A percentile compares a stretch with the other conserved stretches of the same genome.
Evolutionary conservation across 768 basidiomycete species (phyloP).

Genomic region (Phlegmacium glaucopus): DNA sequence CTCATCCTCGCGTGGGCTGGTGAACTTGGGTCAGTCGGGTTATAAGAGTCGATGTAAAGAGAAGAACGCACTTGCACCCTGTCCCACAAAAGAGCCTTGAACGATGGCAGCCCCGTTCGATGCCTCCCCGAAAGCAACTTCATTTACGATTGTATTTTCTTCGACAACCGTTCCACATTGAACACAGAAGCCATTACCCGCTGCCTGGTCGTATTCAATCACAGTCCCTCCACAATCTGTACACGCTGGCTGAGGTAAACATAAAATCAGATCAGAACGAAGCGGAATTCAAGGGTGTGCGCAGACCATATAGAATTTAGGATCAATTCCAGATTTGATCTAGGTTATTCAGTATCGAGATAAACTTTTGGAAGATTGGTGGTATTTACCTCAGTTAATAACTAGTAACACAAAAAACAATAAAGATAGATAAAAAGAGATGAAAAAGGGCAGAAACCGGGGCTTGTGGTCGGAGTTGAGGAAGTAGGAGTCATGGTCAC

Average conservation of each 20-base stretch:
- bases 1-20: slow-evolving; percentile 65
- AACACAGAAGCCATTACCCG: slow-evolving; percentile 83
- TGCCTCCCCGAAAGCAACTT: slow-evolving; percentile 95
- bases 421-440: too few relatives aligned
- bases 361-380: too few relatives aligned
- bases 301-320: neutral
- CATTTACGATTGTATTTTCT: slow-evolving; percentile 91
- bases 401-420: too few relatives aligned
- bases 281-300: neutral
- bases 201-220: slow-evolving; percentile 81
- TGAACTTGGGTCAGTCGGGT: neutral
- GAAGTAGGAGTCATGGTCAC: too few relatives aligned
- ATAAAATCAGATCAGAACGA: too few relatives aligned
- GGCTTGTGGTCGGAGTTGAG: too few relatives aligned
- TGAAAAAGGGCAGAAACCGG: too few relatives aligned
- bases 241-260: slow-evolving; percentile 52
- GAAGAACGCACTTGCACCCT: slow-evolving; percentile 76
- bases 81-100: slow-evolving; percentile 88
- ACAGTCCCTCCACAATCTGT: slow-evolving; percentile 79
- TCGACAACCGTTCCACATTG: slow-evolving; percentile 88
- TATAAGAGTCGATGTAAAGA: neutral
- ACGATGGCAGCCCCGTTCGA: slow-evolving; percentile 92
- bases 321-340: too few relatives aligned
- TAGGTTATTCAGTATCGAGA: too few relatives aligned
- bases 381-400: too few relatives aligned